A percentile compares a stretch with the other conserved stretches of the same genome.
These are phyloP conservation scores for Geotrichum histeridarum DNA, from an alignment of 1,139 yeast species.

Conservation along the genomic window DNA sequence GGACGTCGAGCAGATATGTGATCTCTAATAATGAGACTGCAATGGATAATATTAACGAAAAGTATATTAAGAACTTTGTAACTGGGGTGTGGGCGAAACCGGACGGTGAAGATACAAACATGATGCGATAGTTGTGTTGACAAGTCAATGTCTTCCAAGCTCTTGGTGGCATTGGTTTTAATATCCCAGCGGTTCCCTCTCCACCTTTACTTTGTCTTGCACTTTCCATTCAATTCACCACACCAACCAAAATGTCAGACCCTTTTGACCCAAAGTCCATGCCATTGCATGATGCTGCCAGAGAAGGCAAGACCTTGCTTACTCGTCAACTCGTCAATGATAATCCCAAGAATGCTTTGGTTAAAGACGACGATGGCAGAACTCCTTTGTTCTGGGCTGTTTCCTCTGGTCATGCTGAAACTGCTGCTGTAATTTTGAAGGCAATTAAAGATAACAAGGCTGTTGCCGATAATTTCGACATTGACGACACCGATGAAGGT, in stretches of 20 bases:
- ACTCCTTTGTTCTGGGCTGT: conserved; percentile 90
- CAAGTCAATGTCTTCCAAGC: background rate
- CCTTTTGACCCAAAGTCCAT: conserved; percentile 13
- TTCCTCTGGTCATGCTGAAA: conserved; percentile 53
- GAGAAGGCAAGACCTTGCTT: conserved; percentile 48
- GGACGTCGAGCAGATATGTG: conserved; percentile 51
- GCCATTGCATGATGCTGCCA: conserved; percentile 55
- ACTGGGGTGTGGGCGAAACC: conserved; percentile 63
- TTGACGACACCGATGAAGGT: conserved; percentile 68
- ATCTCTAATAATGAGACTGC: conserved; percentile 50
- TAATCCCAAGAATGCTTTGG: conserved; percentile 45
- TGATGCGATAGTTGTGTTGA: conserved; percentile 14
- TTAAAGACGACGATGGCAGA: conserved; percentile 67
- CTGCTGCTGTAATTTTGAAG: conserved; percentile 49
- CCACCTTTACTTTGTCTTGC: background rate
- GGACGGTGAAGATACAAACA: conserved; percentile 43
- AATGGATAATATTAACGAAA: conserved; percentile 47
- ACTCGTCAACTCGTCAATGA: conserved; percentile 48
- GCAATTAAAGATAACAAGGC: conserved; percentile 30
- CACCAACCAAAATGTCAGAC: conserved; percentile 11
- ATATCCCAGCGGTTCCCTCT: background rate
- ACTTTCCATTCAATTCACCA: background rate
- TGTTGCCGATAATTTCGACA: conserved; percentile 43
- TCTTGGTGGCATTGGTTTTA: background rate
- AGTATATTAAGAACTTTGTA: conserved; percentile 44